Evolutionary conservation across 495 filamentous ascomycete species (phyloP).

Genomic region (Aspergillus homomorphus): DNA sequence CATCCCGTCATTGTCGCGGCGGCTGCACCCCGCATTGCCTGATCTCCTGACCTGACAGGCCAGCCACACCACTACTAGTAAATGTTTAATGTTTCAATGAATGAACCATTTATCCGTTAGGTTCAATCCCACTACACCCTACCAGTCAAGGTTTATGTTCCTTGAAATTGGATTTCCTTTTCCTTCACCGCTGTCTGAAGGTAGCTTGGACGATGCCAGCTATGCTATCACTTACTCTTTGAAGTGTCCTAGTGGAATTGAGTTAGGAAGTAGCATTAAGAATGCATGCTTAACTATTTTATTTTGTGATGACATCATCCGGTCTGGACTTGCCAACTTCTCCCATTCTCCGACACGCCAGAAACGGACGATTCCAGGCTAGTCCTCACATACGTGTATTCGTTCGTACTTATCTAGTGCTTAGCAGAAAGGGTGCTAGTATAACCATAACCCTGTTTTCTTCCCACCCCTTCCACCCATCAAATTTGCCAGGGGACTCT

Average conservation of each 20-base stretch:
- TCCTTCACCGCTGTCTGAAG: too few relatives aligned
- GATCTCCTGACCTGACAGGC: constrained; percentile 23
- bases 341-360: background rate
- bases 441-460: background rate
- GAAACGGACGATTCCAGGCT: background rate
- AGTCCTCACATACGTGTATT: too few relatives aligned
- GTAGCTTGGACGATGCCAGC: background rate
- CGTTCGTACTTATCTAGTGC: too few relatives aligned
- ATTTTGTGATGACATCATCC: constrained; percentile 4
- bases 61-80: constrained; percentile 4
- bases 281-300: too few relatives aligned
- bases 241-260: too few relatives aligned
- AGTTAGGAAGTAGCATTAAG: too few relatives aligned
- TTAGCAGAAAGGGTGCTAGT: too few relatives aligned
- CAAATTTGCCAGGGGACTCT: background rate
- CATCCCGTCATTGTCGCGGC: background rate
- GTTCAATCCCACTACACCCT: too few relatives aligned
- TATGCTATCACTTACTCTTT: background rate
- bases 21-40: constrained; percentile 15
- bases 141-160: too few relatives aligned
- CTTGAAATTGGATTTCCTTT: too few relatives aligned
- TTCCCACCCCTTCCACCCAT: background rate
- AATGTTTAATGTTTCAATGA: background rate
- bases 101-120: constrained; percentile 1
- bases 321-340: background rate